Evolutionary conservation across 768 basidiomycete species (phyloP), one percentile per base, ranked within the genome.

Genomic region (Russula emetica): DNA sequence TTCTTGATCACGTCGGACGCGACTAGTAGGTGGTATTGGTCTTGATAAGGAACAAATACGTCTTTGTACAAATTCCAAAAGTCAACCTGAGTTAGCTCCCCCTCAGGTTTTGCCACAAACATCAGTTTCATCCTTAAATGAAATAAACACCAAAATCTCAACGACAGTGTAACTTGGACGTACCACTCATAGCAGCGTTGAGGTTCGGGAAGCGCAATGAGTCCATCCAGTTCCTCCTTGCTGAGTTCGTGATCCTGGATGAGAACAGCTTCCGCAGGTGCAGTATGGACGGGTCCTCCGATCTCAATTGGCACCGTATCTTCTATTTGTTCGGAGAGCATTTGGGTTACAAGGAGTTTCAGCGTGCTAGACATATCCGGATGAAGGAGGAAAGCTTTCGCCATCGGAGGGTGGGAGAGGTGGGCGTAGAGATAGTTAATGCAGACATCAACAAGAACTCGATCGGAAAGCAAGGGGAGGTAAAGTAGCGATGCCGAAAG

Each of bases 1-100:
- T 90, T 91, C 75, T 96, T 95, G 74, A 99, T 98, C 55, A 97
- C 91, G 50, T 99, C 96, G 1, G 92, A 88, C 0, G 97, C 95
- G 2, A 86, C 83, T 3, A 94, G 82, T 50, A 92, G 76, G 13
- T 83, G 82, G 62, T 83, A 78, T 60, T 78, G 79, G 1, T 84
- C 82, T 63, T 80, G 73, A 70, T 78, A 80, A 1, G 85, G 83
- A 1, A 82, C 76, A 70, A 98, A 97, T 1, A 84, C 84, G 63
- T 90, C 88, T 66, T 89, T 87, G 76, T 99, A 99, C 14, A 94
- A 80, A 61, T 85, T 92, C 95, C 96, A 99, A 71, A 99, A 92
- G 60, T 92, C 87, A 38, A 96, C 93, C 74, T 98, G 97, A 0
- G 92, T 94, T 52, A 98, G 77, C 70, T 94, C 90, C 5, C 88